Conservation (phyloP, 179 eudicot genomes). For the Silene coronaria region DNA sequence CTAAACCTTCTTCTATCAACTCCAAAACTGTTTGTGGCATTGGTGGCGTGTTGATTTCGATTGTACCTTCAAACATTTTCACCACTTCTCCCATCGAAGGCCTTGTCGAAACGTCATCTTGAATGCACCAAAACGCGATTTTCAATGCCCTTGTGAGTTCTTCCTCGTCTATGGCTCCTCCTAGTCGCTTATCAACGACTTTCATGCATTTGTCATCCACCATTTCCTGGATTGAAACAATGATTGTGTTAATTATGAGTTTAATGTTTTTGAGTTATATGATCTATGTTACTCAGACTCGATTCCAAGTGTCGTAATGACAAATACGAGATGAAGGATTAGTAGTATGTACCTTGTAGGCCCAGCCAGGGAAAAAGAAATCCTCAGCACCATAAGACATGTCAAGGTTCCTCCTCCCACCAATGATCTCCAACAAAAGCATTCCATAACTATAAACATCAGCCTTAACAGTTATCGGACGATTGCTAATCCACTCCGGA, state of each 20-base stretch:
- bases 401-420: constrained; percentile 87
- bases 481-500: constrained; percentile 92
- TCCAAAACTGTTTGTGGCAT: constrained; percentile 89
- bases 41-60: constrained; percentile 59
- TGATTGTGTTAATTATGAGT: background rate
- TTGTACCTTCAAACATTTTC: constrained; percentile 80
- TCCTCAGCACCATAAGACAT: constrained; percentile 60
- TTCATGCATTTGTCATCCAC: constrained; percentile 45
- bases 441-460: constrained; percentile 90
- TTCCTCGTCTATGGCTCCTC: constrained; percentile 54
- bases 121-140: constrained; percentile 87
- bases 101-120: constrained; percentile 68
- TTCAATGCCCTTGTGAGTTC: constrained; percentile 58
- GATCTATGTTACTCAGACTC: background rate
- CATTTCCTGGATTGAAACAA: constrained; percentile 43
- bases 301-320: background rate
- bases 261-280: too few species aligned
- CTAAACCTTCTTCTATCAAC: constrained; percentile 85
- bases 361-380: constrained; percentile 91
- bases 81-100: constrained; percentile 98
- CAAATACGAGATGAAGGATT: background rate
- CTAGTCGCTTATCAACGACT: constrained; percentile 68
- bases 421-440: constrained; percentile 77
- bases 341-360: constrained; percentile 51
- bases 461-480: constrained; percentile 80